Conservation (phyloP, 495 filamentous ascomycete genomes). For the Tuber magnatum region DNA sequence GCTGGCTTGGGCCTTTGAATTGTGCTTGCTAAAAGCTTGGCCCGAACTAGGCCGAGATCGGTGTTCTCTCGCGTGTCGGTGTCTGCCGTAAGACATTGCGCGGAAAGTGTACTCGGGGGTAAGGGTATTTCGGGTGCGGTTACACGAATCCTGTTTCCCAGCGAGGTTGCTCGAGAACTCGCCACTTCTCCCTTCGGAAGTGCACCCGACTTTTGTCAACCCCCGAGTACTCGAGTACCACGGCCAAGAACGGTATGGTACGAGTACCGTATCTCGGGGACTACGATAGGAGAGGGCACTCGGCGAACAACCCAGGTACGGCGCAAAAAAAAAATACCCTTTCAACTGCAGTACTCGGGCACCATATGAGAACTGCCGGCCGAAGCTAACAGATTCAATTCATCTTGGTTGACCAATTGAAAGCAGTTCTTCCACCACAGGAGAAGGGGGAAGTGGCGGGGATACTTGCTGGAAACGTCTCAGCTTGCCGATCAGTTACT, state of each 20-base stretch:
- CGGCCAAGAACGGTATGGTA: no score
- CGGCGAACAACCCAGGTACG: neutral
- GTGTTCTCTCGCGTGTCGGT: neutral
- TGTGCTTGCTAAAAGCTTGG: neutral
- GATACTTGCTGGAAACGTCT: neutral
- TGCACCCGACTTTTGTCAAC: no score
- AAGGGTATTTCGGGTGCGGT: no score
- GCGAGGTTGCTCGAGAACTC: no score
- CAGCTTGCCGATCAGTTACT: neutral
- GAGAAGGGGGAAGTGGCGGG: neutral
- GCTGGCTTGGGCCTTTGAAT: no score
- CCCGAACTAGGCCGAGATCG: neutral
- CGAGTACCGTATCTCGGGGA: no score
- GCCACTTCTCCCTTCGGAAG: no score
- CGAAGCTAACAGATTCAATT: neutral
- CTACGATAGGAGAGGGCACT: no score
- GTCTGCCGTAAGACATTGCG: neutral
- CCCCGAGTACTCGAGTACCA: no score
- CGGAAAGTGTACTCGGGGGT: no score
- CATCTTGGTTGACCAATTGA: neutral
- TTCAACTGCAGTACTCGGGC: neutral
- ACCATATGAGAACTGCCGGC: neutral
- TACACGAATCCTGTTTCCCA: no score
- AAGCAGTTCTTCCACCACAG: neutral
- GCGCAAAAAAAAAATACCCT: neutral